Conservation (phyloP, 192 early-diverging fungal species). For the Backusella mclennaniae region DNA sequence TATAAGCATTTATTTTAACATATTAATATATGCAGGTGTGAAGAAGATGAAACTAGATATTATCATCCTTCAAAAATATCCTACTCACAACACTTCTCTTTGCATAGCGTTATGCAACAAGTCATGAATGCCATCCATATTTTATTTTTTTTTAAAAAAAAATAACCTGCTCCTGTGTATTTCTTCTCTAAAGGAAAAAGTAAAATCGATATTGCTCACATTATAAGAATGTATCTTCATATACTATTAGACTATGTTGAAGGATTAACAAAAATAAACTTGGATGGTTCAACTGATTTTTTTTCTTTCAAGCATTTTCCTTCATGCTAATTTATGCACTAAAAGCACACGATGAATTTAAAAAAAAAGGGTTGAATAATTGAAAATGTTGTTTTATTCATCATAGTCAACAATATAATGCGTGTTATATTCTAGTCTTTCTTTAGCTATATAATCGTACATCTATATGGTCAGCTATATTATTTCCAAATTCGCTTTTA, state of each 20-base stretch:
- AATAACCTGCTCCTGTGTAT: neutral
- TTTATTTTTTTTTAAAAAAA: neutral
- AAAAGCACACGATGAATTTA: neutral
- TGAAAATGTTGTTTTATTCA: neutral
- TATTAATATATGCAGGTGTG: no score
- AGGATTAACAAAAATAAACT: neutral
- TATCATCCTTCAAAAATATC: no score
- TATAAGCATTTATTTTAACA: no score
- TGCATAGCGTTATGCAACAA: neutral
- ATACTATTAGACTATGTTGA: no score
- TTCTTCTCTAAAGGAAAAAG: neutral
- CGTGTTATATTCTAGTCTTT: neutral
- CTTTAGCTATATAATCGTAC: neutral
- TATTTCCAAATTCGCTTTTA: neutral
- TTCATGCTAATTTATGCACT: neutral
- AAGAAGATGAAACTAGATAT: no score
- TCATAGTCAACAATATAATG: neutral
- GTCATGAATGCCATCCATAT: neutral
- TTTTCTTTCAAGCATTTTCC: neutral
- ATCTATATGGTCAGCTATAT: neutral
- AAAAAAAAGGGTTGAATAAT: neutral
- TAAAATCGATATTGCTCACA: neutral
- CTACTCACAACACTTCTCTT: neutral
- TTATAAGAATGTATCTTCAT: no score
- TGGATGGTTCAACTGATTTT: neutral